A percentile compares a stretch with the other conserved stretches of the same genome.
phyloP scores from a whole-genome alignment of 208 protist genomes.

The Leishmania tarentolae region DNA sequence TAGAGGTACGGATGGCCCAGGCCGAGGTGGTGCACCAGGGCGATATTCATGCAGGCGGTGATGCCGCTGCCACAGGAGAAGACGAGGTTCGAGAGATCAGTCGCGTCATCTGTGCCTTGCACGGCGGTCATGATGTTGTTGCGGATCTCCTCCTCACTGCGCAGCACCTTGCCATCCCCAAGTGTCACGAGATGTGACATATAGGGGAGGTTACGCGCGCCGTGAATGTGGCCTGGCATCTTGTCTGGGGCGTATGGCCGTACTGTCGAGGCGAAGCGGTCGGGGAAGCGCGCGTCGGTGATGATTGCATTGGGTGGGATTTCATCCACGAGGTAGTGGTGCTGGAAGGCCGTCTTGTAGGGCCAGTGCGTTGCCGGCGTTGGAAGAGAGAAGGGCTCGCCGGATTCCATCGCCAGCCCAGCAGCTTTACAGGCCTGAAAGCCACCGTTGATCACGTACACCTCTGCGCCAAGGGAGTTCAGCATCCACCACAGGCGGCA shows the following conservation, averaged over 20 bases:
- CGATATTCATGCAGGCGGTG: conserved; percentile 78
- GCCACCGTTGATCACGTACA: conserved; percentile 82
- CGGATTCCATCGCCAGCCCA: conserved; percentile 45
- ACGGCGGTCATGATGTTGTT: conserved; percentile 43
- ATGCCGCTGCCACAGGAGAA: conserved; percentile 87
- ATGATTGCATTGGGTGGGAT: conserved; percentile 59
- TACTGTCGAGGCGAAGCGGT: conserved; percentile 65
- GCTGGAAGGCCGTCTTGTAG: conserved; percentile 39
- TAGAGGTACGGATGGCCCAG: conserved; percentile 76
- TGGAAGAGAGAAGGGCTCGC: conserved; percentile 7
- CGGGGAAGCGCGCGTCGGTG: conserved; percentile 55
- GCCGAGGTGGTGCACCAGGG: conserved; percentile 58
- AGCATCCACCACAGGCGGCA: conserved; percentile 92
- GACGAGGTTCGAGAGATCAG: conserved; percentile 58
- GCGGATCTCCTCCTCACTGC: conserved; percentile 49
- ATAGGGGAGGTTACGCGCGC: conserved; percentile 67
- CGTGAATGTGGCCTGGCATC: conserved; percentile 77
- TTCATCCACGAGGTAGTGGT: conserved; percentile 41
- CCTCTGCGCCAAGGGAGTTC: conserved; percentile 70
- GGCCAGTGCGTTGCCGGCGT: conserved; percentile 42
- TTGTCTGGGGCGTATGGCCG: conserved; percentile 57
- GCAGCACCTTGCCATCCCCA: conserved; percentile 34
- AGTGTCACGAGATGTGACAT: conserved; percentile 21
- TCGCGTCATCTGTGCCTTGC: conserved; percentile 18
- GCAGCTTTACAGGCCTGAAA: conserved; percentile 54